A percentile compares a stretch with the other conserved stretches of the same genome.
Evolutionary conservation across 257 asterid species (phyloP).

Genomic region (Mentha longifolia): DNA sequence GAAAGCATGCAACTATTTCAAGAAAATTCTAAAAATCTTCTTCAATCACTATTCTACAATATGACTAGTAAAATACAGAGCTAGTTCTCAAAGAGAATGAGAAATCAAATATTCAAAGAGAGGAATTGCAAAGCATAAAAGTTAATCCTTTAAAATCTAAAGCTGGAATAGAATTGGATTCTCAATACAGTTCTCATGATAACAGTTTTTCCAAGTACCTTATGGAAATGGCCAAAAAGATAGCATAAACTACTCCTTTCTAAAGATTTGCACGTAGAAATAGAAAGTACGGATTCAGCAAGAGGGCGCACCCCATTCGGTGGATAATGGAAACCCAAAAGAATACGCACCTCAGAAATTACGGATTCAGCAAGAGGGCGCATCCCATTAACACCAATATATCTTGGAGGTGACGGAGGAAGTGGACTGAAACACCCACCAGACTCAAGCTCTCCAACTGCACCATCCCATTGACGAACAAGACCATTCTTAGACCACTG

Average conservation of each 20-base stretch:
- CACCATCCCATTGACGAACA: constrained; percentile 71
- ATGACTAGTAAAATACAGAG: not conserved
- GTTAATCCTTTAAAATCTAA: constrained; percentile 9
- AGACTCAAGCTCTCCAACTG: constrained; percentile 71
- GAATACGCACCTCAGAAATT: constrained; percentile 66
- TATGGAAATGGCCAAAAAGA: constrained; percentile 5
- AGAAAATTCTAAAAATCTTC: not conserved
- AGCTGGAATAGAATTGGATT: not conserved
- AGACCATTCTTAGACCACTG: constrained; percentile 71
- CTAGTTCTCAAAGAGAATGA: constrained; percentile 6
- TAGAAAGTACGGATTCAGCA: not conserved
- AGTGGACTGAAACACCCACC: constrained; percentile 72
- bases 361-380: constrained; percentile 85
- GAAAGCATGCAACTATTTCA: not conserved
- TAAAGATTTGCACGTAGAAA: not conserved
- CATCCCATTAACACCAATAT: constrained; percentile 82
- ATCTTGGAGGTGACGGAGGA: constrained; percentile 68
- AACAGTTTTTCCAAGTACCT: not conserved
- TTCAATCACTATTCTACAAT: not conserved
- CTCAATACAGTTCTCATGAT: not conserved
- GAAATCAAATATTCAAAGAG: not conserved
- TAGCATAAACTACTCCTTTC: not conserved
- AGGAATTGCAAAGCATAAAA: not conserved
- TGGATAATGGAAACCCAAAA: constrained; percentile 3
- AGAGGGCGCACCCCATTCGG: not conserved